phyloP scores from a whole-genome alignment of 2,329 filamentous ascomycete genomes.

The Hirsutella minnesotensis region DNA sequence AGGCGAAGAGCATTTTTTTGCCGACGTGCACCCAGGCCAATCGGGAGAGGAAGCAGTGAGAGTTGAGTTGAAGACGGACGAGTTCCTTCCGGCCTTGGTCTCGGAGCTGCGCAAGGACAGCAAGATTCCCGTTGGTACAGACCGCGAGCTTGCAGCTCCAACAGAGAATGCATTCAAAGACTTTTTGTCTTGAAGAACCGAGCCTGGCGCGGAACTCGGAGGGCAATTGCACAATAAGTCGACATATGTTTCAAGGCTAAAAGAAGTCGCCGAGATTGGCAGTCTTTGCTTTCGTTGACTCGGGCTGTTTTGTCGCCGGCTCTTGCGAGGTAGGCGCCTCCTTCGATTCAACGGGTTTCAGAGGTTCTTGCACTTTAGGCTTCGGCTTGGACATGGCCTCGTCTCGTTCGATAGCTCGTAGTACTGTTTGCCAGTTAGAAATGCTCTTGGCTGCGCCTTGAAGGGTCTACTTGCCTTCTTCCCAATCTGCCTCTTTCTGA shows the following conservation, averaged over 20 bases:
- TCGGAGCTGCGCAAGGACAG: slow-evolving; percentile 30
- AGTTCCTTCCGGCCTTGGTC: slow-evolving; percentile 44
- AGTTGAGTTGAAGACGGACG: slow-evolving; percentile 45
- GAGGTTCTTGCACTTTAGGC: slow-evolving; percentile 28
- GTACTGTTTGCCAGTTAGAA: slow-evolving; percentile 31
- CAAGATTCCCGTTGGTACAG: background rate
- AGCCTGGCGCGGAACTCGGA: background rate
- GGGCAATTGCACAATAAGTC: background rate
- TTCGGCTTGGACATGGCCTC: slow-evolving; percentile 34
- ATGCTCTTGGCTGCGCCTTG: background rate
- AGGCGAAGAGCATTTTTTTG: slow-evolving; percentile 64
- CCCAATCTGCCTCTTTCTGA: slow-evolving; percentile 73
- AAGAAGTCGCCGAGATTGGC: slow-evolving; percentile 36
- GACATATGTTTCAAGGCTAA: slow-evolving; percentile 17
- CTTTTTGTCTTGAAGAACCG: slow-evolving; percentile 39
- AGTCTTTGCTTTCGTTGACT: slow-evolving; percentile 13
- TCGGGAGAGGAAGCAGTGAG: slow-evolving; percentile 40
- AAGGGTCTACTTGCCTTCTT: slow-evolving; percentile 49
- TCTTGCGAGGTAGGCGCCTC: slow-evolving; percentile 6
- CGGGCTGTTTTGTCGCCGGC: slow-evolving; percentile 9
- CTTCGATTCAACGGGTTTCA: slow-evolving; percentile 16
- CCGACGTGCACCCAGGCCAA: slow-evolving; percentile 38
- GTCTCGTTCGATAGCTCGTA: slow-evolving; percentile 56
- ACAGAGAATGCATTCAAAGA: slow-evolving; percentile 37
- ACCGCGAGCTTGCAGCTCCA: background rate